Percentiles rank a stretch among this genome's conserved stretches.
These are phyloP conservation scores for Yamadazyma aaseri DNA, from an alignment of 1,139 yeast species.

Conservation along the genomic window DNA sequence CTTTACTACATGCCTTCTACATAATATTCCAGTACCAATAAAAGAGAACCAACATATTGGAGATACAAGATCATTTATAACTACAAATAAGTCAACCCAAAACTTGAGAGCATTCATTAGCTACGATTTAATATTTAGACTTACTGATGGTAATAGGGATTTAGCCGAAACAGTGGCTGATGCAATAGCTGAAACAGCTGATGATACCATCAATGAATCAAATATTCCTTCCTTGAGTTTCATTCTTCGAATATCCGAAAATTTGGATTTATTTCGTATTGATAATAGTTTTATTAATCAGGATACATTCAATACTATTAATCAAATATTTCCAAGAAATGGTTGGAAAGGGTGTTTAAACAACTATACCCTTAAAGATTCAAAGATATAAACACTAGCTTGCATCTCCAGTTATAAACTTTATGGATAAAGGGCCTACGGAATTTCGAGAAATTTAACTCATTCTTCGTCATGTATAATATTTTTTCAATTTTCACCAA, in stretches of 20 bases:
- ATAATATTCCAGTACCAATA: constrained; percentile 40
- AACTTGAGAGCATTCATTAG: too few species aligned
- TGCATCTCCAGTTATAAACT: too few species aligned
- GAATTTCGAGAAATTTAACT: too few species aligned
- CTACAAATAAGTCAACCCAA: constrained; percentile 33
- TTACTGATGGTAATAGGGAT: constrained; percentile 24
- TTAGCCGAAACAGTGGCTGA: constrained; percentile 41
- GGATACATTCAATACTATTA: constrained; percentile 30
- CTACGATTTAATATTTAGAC: constrained; percentile 26
- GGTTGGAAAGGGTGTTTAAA: constrained; percentile 38
- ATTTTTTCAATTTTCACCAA: too few species aligned
- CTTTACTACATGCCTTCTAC: constrained; percentile 33
- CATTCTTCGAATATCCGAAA: constrained; percentile 35
- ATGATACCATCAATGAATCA: constrained; percentile 25
- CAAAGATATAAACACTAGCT: too few species aligned
- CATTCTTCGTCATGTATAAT: too few species aligned
- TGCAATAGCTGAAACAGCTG: constrained; percentile 40
- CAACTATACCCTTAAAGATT: too few species aligned
- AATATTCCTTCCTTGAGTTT: constrained; percentile 40
- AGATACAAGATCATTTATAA: too few species aligned
- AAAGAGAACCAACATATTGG: too few species aligned
- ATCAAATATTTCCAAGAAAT: constrained; percentile 26
- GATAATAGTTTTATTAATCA: constrained; percentile 30
- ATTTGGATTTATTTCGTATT: constrained; percentile 38
- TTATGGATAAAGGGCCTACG: too few species aligned